A percentile compares a stretch with the other conserved stretches of the same genome.
phyloP scores from a whole-genome alignment of 805 yeast species.

The Geotrichum ghanense region DNA sequence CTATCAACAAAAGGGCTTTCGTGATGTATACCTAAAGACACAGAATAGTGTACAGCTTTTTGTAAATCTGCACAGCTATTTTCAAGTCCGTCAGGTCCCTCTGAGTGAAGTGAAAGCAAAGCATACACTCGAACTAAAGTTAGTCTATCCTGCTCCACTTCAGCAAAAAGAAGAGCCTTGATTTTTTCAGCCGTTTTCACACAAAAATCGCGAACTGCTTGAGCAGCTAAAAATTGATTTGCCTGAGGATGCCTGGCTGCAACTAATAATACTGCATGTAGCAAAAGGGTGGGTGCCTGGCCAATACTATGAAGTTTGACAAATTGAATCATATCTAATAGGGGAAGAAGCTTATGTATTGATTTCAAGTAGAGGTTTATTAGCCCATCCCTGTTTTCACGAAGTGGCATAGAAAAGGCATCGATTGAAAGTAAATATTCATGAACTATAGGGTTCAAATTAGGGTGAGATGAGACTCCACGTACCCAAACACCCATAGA shows the following conservation, averaged over 20 bases:
- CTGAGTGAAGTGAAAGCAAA: constrained; percentile 29
- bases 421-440: constrained; percentile 26
- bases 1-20: constrained; percentile 26
- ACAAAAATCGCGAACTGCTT: constrained; percentile 24
- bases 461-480: constrained; percentile 20
- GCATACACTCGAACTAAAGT: constrained; percentile 29
- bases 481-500: constrained; percentile 27
- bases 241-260: constrained; percentile 33
- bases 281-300: constrained; percentile 30
- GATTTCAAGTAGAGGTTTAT: constrained; percentile 31
- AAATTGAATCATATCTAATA: constrained; percentile 31
- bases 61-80: constrained; percentile 28
- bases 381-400: constrained; percentile 25
- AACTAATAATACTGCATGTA: constrained; percentile 33
- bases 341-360: constrained; percentile 31
- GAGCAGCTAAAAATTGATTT: constrained; percentile 19
- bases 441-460: constrained; percentile 22
- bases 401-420: constrained; percentile 29
- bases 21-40: constrained; percentile 30
- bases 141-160: constrained; percentile 29
- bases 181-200: constrained; percentile 25
- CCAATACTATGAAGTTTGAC: constrained; percentile 26
- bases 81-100: constrained; percentile 30
- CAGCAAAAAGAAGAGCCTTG: constrained; percentile 28
- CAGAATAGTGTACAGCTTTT: constrained; percentile 30